phyloP scores from a whole-genome alignment of 768 basidiomycete species.

The Glaciozyma antarctica region DNA sequence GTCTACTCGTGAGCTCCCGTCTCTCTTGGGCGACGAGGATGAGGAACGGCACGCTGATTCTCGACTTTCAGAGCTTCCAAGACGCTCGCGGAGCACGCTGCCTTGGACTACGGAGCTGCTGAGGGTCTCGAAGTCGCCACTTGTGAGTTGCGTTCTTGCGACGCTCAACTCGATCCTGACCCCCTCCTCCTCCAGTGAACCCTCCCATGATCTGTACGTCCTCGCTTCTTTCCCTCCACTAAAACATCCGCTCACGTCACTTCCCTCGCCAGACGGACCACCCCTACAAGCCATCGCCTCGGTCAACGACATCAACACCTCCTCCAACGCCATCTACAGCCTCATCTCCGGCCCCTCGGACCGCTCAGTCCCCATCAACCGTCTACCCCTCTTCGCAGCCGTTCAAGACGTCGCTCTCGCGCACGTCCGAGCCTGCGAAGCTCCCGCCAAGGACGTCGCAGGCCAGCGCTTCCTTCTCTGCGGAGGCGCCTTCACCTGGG shows the following conservation, averaged over 20 bases:
- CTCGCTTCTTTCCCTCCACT: not conserved
- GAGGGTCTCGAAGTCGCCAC: slow-evolving; percentile 19
- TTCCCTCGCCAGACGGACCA: slow-evolving; percentile 12
- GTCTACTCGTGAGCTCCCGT: slow-evolving; percentile 14
- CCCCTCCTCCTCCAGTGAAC: slow-evolving; percentile 13
- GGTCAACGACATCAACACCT: slow-evolving; percentile 30
- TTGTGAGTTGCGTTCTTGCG: not conserved
- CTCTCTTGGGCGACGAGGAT: not conserved
- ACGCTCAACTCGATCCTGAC: not conserved
- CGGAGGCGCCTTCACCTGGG: slow-evolving; percentile 34
- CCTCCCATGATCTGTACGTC: slow-evolving; percentile 34
- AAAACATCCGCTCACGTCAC: not conserved
- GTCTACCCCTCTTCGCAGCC: slow-evolving; percentile 30
- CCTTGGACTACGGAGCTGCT: slow-evolving; percentile 24
- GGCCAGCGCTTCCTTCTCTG: slow-evolving; percentile 28
- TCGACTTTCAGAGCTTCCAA: slow-evolving; percentile 5
- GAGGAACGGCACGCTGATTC: not conserved
- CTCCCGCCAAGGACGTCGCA: slow-evolving; percentile 13
- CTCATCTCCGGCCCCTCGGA: slow-evolving; percentile 24
- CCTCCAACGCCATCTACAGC: slow-evolving; percentile 27
- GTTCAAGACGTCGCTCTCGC: slow-evolving; percentile 30
- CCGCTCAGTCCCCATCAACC: slow-evolving; percentile 19
- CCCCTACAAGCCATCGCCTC: slow-evolving; percentile 23
- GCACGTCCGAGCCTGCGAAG: slow-evolving; percentile 23
- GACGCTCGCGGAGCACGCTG: slow-evolving; percentile 34